Evolutionary conservation across 1,284 basidiomycete genomes (phyloP).

Genomic region (Coniferiporia sulphurascens): DNA sequence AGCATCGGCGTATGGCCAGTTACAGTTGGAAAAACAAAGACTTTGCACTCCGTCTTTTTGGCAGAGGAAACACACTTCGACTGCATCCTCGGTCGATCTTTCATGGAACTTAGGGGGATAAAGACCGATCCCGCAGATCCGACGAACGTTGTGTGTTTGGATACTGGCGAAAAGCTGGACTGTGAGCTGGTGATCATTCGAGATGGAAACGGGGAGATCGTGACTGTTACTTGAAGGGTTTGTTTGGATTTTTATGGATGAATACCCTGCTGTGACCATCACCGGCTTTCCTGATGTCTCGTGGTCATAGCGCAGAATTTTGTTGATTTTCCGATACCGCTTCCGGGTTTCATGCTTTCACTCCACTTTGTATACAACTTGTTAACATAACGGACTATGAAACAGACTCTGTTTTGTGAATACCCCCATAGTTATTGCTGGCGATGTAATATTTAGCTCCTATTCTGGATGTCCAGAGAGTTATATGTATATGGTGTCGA

Average conservation of each 20-base stretch:
- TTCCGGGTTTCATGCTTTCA: too few relatives aligned
- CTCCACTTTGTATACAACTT: too few relatives aligned
- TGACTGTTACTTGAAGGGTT: constrained; percentile 66
- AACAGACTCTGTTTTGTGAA: too few relatives aligned
- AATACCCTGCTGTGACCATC: neutral
- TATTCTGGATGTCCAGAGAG: too few relatives aligned
- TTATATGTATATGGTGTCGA: too few relatives aligned
- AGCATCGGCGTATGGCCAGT: constrained; percentile 78
- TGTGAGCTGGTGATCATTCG: constrained; percentile 90
- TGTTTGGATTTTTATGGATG: neutral
- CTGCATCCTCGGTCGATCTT: constrained; percentile 89
- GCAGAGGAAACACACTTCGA: constrained; percentile 97
- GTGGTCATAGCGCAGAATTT: too few relatives aligned
- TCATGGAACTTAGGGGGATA: constrained; percentile 89
- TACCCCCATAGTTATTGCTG: too few relatives aligned
- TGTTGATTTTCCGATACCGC: too few relatives aligned
- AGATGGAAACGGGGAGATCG: constrained; percentile 81
- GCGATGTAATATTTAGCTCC: too few relatives aligned
- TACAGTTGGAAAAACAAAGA: constrained; percentile 45
- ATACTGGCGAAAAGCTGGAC: constrained; percentile 90
- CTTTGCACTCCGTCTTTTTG: constrained; percentile 60
- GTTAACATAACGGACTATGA: too few relatives aligned
- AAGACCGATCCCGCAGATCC: constrained; percentile 79
- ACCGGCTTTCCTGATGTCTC: neutral
- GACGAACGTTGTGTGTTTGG: constrained; percentile 89